Conservation (phyloP, 1,139 yeast genomes). For the Candida sojae region DNA sequence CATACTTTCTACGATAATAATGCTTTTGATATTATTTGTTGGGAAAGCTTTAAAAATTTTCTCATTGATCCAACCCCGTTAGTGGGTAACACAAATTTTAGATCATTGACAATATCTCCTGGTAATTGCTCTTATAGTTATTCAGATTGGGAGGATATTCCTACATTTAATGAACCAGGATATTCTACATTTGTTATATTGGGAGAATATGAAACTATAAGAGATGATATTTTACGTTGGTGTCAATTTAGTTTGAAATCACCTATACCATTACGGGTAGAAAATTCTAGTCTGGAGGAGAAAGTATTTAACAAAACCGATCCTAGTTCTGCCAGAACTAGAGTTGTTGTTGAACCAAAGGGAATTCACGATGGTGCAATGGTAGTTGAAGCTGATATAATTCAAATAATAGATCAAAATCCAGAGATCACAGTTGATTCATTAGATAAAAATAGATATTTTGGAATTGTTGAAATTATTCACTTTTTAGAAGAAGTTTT, state of each 20-base stretch:
- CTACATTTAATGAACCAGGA: constrained; percentile 28
- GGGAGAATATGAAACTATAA: constrained; percentile 48
- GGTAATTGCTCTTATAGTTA: constrained; percentile 17
- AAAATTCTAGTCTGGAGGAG: constrained; percentile 20
- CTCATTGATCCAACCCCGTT: constrained; percentile 6
- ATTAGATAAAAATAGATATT: constrained; percentile 24
- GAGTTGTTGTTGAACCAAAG: constrained; percentile 40
- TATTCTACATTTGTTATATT: constrained; percentile 30
- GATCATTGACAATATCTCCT: constrained; percentile 17
- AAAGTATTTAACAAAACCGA: constrained; percentile 19
- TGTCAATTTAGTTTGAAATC: constrained; percentile 32
- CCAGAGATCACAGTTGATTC: constrained; percentile 13
- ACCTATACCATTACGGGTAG: constrained; percentile 24
- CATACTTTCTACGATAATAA: constrained; percentile 37
- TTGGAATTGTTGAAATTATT: constrained; percentile 28
- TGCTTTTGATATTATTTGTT: constrained; percentile 32
- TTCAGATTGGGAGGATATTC: constrained; percentile 37
- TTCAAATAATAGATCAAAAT: constrained; percentile 13
- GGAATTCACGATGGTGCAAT: constrained; percentile 45
- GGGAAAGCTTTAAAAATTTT: constrained; percentile 8
- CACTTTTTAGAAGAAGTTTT: constrained; percentile 29
- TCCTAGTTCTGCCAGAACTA: constrained; percentile 16
- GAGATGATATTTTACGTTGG: constrained; percentile 45
- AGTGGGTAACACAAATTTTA: constrained; percentile 14
- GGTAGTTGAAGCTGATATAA: constrained; percentile 30